These are phyloP conservation scores for Metroxylon sagu DNA, from an alignment of 176 grass and related monocot genomes.

Conservation along the genomic window DNA sequence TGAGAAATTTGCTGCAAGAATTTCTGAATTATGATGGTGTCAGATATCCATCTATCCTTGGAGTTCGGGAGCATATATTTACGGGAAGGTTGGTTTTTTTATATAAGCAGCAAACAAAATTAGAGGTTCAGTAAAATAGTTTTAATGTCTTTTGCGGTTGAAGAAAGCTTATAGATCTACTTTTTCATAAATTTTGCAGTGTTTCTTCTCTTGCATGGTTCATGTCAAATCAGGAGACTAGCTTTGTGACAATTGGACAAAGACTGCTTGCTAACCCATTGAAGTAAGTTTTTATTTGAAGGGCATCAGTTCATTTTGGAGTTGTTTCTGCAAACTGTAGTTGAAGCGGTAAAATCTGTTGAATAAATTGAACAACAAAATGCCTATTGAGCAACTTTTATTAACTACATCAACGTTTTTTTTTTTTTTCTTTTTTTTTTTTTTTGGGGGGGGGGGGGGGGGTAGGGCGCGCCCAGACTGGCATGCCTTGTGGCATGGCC, in stretches of 20 bases:
- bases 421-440: no score
- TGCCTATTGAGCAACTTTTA: no score
- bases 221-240: slow-evolving; percentile 97
- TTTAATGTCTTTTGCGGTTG: neutral
- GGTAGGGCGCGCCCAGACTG: no score
- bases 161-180: slow-evolving; percentile 21
- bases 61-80: slow-evolving; percentile 96
- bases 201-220: slow-evolving; percentile 98
- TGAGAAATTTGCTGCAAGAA: slow-evolving; percentile 94
- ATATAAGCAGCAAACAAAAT: neutral
- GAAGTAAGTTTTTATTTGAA: slow-evolving; percentile 42
- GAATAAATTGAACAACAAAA: no score
- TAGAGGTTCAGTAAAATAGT: no score
- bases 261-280: slow-evolving; percentile 78
- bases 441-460: no score
- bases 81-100: slow-evolving; percentile 63
- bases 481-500: no score
- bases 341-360: neutral
- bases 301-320: no score
- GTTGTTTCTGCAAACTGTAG: neutral
- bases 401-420: no score
- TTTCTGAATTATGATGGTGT: slow-evolving; percentile 60
- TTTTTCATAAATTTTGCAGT: slow-evolving; percentile 38
- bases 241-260: slow-evolving; percentile 96
- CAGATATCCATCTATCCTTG: slow-evolving; percentile 80